phyloP scores from a whole-genome alignment of 1,284 basidiomycete species.

The Kwoniella shivajii region DNA sequence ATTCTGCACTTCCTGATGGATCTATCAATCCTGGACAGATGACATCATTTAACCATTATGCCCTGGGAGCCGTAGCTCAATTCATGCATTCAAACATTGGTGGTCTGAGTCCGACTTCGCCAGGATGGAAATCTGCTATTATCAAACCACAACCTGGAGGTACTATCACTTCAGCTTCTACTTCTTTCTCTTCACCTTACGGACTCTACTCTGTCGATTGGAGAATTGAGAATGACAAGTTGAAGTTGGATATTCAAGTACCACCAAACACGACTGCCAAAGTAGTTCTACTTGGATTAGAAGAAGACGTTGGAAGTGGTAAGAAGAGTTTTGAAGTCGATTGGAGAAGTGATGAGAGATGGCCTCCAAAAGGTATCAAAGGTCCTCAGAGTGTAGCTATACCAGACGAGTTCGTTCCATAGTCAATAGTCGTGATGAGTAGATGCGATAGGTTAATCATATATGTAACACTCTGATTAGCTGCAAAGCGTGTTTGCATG shows the following conservation, averaged over 20 bases:
- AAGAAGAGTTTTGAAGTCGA: constrained; percentile 21
- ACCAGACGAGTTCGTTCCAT: constrained; percentile 23
- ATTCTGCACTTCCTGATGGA: constrained; percentile 42
- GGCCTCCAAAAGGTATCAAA: constrained; percentile 28
- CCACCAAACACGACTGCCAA: constrained; percentile 36
- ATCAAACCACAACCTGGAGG: constrained; percentile 46
- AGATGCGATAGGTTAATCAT: too few species aligned
- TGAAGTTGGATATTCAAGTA: constrained; percentile 28
- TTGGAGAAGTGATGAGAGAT: constrained; percentile 25
- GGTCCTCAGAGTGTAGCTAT: constrained; percentile 20
- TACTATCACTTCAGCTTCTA: constrained; percentile 35
- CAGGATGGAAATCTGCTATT: constrained; percentile 36
- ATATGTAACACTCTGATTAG: too few species aligned
- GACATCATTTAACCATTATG: constrained; percentile 53
- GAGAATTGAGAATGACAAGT: constrained; percentile 24
- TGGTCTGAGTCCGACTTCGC: constrained; percentile 31
- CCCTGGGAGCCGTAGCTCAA: constrained; percentile 42
- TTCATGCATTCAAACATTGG: constrained; percentile 45
- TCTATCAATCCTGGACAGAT: constrained; percentile 50
- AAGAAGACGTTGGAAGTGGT: constrained; percentile 27
- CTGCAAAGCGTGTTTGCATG: too few species aligned
- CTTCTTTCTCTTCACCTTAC: constrained; percentile 23
- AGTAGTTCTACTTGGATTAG: constrained; percentile 24
- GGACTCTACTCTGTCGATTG: constrained; percentile 27
- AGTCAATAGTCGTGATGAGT: too few species aligned